Evolutionary conservation across 352 stramenopile species (phyloP), one percentile per base, ranked within the genome.

Genomic region (Albugo candida): DNA sequence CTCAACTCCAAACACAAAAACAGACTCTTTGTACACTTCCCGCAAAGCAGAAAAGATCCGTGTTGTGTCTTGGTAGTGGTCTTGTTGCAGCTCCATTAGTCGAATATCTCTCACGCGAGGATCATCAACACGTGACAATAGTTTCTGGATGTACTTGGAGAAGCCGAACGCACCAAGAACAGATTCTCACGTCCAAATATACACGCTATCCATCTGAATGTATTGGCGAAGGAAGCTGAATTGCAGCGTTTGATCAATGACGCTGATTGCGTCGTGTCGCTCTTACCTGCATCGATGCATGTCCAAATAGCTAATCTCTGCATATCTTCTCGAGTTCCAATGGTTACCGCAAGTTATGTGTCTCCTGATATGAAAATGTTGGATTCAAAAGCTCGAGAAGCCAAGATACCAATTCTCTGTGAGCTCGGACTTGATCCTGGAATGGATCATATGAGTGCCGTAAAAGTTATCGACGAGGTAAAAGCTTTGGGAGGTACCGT

Each of bases 381-480:
- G 11, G 48, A 95, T 43, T 56, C 70, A 13, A 71, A 76, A 17
- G 83, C 72, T 16, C 75, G 72, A 50, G 63, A 59, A 21, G 71
- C 67, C 17, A 86, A 84, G 11, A 82, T 97, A 38, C 71, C 75
- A 18, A 94, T 98, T 37, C 61, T 97, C 12, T 96, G 94, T 60
- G 92, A 98, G 63, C 71, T 95, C 40, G 93, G 93, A 12, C 58
- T 98, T 13, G 93, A 98, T 58, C 93, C 93, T 31, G 93, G 92
- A 16, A 96, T 98, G 65, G 88, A 97, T 51, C 92, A 97, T 61
- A 96, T 96, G 82, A 94, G 79, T 55, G 92, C 92, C 2, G 97
- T 97, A 87, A 93, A 94, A 55, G 85, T 97, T 13, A 97, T 98
- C 48, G 83, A 97, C 55, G 72, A 97, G 61, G 83, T 97, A 36